phyloP scores from a whole-genome alignment of 208 protist species.

The Trypanosoma avium region DNA sequence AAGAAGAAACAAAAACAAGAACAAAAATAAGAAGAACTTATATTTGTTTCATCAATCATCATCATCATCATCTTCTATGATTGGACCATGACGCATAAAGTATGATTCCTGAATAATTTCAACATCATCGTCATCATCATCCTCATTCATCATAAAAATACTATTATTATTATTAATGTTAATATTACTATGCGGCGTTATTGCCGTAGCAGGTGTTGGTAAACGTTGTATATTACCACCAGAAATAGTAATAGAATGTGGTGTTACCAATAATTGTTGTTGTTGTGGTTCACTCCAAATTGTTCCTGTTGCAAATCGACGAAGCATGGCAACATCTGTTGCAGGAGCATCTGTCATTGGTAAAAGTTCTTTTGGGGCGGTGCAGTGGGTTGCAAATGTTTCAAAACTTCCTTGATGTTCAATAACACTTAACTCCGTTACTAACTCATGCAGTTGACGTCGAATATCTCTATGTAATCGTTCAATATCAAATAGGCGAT shows the following conservation, averaged over 20 bases:
- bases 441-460: conserved; percentile 60
- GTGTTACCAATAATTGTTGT: too few relatives aligned
- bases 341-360: conserved; percentile 37
- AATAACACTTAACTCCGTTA: conserved; percentile 69
- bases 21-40: not conserved
- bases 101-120: conserved; percentile 79
- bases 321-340: conserved; percentile 65
- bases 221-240: not conserved
- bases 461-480: conserved; percentile 60
- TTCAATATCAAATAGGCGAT: conserved; percentile 70
- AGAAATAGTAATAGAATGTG: too few relatives aligned
- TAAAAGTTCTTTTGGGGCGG: conserved; percentile 47
- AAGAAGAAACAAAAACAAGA: not conserved
- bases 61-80: conserved; percentile 80
- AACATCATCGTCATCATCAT: conserved; percentile 81
- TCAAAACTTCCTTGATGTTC: conserved; percentile 87
- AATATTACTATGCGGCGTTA: too few relatives aligned
- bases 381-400: conserved; percentile 59
- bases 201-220: not conserved
- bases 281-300: conserved; percentile 21
- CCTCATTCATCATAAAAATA: conserved; percentile 58
- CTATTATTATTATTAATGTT: too few relatives aligned
- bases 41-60: not conserved
- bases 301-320: conserved; percentile 53
- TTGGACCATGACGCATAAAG: conserved; percentile 78